Base-by-base conservation (phyloP, 768 basidiomycete species). In the Arthromyces matolae region DNA sequence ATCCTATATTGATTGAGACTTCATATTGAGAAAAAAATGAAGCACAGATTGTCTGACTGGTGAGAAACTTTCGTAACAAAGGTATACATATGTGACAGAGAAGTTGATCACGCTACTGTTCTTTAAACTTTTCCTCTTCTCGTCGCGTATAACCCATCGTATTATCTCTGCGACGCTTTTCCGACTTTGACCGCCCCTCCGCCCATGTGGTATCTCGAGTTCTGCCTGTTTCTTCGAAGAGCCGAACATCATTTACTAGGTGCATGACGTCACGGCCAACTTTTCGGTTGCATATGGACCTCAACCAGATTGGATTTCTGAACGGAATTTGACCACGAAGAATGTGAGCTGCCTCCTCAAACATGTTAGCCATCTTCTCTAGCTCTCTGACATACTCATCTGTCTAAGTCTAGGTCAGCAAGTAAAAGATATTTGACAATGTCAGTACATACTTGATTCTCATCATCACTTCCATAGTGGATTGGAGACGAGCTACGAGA, bases 221-320 rank as follows among this genome's bases (percentile, higher is more conserved):
- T 16, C 38, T 39, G 19, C 23, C 23, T 25, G 38, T 25, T 16
- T 5, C 18, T 16, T 39, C 19, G 12, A 24, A 39, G 1, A 24
- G 38, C 27, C 5, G 9, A 25, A 25, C 27, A 25, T 39, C 23
- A 39, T 39, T 8, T 5, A 41, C 40, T 27, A 29, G 20, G 14
- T 41, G 16, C 25, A 41, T 41, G 27, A 41, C 4, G 8, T 41
- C 40, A 34, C 14, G 2, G 3, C 24, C 19, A 18, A 45, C 18
- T 14, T 6, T 23, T 3, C 16, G 4, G 16, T 33, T 33, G 10
- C 10, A 3, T 4, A 39, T 1, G 4, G 23, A 7, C 20, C 32
- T 42, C 22, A 25, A 29, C 42, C 42, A 44, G 25, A 44, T 44
- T 23, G 8, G 23, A 33, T 33, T 44, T 16, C 34, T 44, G 42